Conservation (phyloP, 176 grass and related monocot species). For the Phyllostachys edulis region DNA sequence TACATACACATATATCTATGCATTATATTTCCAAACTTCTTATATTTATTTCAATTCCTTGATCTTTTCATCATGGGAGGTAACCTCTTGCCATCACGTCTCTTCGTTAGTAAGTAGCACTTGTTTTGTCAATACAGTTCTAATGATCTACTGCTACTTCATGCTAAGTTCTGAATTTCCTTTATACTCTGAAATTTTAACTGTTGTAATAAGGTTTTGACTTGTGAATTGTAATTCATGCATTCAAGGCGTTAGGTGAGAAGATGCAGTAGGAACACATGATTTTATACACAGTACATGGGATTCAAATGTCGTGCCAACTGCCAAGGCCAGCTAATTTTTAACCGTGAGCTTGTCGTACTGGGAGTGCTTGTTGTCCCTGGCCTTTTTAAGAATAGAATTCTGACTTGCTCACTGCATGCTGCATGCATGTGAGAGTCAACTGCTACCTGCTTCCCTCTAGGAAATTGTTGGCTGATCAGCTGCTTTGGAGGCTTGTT, state of each 20-base stretch:
- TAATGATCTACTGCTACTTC: neutral
- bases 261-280: constrained; percentile 29
- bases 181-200: neutral
- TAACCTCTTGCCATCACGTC: neutral
- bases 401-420: constrained; percentile 19
- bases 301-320: constrained; percentile 30
- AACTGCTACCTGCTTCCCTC: constrained; percentile 39
- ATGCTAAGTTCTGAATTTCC: neutral
- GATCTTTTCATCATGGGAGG: neutral
- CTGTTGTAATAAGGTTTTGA: neutral
- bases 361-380: constrained; percentile 26
- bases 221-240: neutral
- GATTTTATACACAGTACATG: neutral
- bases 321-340: constrained; percentile 3
- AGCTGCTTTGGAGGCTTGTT: constrained; percentile 37
- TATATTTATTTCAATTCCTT: neutral
- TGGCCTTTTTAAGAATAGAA: constrained; percentile 13
- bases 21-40: neutral
- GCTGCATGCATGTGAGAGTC: constrained; percentile 34
- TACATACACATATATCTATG: neutral
- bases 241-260: constrained; percentile 1
- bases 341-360: constrained; percentile 20
- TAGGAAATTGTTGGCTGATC: constrained; percentile 32
- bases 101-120: neutral
- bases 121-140: neutral